Conservation (phyloP, 331 rosid genomes). For the Spiraea crenata region DNA sequence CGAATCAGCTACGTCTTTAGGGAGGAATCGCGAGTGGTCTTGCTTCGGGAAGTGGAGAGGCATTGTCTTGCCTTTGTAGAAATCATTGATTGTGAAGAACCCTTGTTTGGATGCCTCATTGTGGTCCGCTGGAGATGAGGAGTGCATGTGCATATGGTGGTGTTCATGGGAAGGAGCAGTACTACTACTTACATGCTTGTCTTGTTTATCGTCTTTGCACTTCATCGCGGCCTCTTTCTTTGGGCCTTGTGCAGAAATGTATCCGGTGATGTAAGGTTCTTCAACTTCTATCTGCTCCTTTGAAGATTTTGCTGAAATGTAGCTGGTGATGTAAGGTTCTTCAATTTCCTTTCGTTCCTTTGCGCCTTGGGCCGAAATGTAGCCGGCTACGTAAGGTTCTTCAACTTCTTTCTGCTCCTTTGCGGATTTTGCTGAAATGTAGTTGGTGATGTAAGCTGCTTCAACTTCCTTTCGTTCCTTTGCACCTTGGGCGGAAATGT, state of each 20-base stretch:
- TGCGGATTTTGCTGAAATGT: neutral
- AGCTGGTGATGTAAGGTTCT: conserved; percentile 12
- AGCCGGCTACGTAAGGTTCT: neutral
- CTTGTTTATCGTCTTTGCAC: neutral
- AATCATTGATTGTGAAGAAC: conserved; percentile 40
- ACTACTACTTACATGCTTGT: neutral
- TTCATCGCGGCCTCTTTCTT: neutral
- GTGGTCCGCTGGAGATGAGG: conserved; percentile 7
- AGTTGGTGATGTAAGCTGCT: neutral
- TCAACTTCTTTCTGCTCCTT: neutral
- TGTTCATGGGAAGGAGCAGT: neutral
- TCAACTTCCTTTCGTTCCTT: neutral
- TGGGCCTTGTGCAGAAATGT: too few relatives aligned
- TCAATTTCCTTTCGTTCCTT: too few relatives aligned
- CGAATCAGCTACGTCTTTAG: conserved; percentile 40
- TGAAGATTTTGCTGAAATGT: neutral
- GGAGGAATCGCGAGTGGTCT: conserved; percentile 37
- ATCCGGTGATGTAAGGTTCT: too few relatives aligned
- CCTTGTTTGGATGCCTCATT: conserved; percentile 6
- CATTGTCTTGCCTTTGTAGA: conserved; percentile 41
- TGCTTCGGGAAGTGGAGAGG: conserved; percentile 45
- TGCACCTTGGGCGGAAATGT: neutral
- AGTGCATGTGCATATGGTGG: conserved; percentile 5
- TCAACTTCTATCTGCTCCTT: too few relatives aligned
- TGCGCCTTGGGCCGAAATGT: neutral